A percentile compares a stretch with the other conserved stretches of the same genome.
Conservation (phyloP, 106 monocot genomes). For the Phalaenopsis equestris region DNA sequence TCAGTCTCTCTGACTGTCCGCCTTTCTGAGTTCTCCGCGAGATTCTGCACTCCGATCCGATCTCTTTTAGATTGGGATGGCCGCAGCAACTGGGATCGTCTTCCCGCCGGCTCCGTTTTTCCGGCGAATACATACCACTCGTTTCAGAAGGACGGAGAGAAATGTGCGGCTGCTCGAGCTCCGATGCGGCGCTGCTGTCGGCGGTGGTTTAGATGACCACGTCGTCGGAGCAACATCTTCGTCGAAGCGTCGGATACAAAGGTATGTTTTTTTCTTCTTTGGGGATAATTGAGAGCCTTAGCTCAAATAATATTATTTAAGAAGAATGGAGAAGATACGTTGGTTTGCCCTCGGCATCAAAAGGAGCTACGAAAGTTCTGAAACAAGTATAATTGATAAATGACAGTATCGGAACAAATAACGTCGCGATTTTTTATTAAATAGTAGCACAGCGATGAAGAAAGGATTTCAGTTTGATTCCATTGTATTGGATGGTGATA, state of each 20-base stretch:
- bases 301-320: background rate
- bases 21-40: background rate
- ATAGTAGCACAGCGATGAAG: too few relatives aligned
- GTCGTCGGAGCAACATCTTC: constrained; percentile 18
- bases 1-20: background rate
- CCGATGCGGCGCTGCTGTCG: constrained; percentile 14
- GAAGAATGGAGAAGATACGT: too few relatives aligned
- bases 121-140: constrained; percentile 12
- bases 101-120: constrained; percentile 19
- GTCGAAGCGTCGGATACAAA: constrained; percentile 16
- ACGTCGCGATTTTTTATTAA: too few relatives aligned
- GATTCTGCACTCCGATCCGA: background rate
- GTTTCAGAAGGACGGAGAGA: constrained; percentile 7
- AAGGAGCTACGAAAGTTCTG: background rate
- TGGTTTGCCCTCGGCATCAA: background rate
- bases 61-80: background rate
- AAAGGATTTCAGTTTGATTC: too few relatives aligned
- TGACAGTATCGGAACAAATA: too few relatives aligned
- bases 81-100: constrained; percentile 22
- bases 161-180: constrained; percentile 6
- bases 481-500: too few relatives aligned
- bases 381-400: background rate
- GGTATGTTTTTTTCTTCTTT: constrained; percentile 9
- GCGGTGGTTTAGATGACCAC: constrained; percentile 18
- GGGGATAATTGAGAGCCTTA: background rate